Evolutionary conservation across 768 basidiomycete species (phyloP), one percentile per base, ranked within the genome.

Genomic region (Brasilioporus rufonigricans): DNA sequence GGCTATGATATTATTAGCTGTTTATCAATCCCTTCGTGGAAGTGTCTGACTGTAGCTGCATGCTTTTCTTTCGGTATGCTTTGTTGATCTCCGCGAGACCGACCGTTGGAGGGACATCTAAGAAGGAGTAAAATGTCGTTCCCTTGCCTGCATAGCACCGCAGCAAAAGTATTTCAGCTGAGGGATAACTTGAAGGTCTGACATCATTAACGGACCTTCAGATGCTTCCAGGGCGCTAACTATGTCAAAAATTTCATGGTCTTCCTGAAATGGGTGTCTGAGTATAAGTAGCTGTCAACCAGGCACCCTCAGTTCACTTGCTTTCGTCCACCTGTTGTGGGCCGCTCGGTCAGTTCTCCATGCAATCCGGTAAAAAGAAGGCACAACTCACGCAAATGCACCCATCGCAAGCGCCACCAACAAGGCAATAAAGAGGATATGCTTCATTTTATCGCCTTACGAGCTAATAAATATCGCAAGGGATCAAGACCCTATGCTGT

Each of bases 181-280:
- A 44, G 29, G 40, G 36, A 21, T 39, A 19, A 11, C 24, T 26
- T n/a, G n/a, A n/a, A n/a, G n/a, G 23, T 48, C 48, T 47, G 36
- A 36, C 48, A 45, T 44, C 27, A 19, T 35, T 32, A 19, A 50
- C 74, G 48, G 48, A 78, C 93, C 93, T 77, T 97, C 95, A 3
- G 91, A 76, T 4, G 75, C 76, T 71, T 95, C 87, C 21, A 98
- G 69, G 19, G 81, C 89, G 58, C 82, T 81, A 55, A 96, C 93
- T 14, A 97, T 80, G 73, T 97, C 95, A 66, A 98, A 98, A 35
- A 98, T 95, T 71, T 98, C 94, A 76, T 97, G 82, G 74, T 98
- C 94, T 73, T 95, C 89, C 88, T 93, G 60, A 55, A 38, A 43
- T 16, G 18, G 6, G 38, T 31, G 44, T 50, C 27, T 50, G 48